Conservation (phyloP, 2,329 filamentous ascomycete species). For the Microdochium trichocladiopsis region DNA sequence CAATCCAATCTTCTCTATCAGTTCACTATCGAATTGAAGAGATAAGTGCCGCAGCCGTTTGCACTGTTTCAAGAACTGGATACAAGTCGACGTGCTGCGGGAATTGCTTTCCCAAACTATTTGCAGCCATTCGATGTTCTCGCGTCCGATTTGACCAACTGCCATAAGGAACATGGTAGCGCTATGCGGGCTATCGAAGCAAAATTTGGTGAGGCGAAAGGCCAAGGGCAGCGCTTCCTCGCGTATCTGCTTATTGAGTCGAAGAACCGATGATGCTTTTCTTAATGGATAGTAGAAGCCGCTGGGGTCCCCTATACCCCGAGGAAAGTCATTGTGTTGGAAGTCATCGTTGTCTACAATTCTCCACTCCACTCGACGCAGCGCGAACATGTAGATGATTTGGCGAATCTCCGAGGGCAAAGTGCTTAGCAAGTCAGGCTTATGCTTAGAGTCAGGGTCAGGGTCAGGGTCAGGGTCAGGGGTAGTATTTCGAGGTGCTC, state of each 20-base stretch:
- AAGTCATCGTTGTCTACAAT: background rate
- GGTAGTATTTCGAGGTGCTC: background rate
- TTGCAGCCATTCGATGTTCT: too few relatives aligned
- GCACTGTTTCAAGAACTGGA: too few relatives aligned
- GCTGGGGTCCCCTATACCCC: background rate
- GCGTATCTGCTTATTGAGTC: background rate
- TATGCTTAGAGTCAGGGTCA: too few relatives aligned
- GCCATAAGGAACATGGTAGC: too few relatives aligned
- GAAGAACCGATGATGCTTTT: too few relatives aligned
- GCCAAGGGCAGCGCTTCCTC: background rate
- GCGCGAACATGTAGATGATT: background rate
- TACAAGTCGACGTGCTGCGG: too few relatives aligned
- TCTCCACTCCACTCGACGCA: background rate
- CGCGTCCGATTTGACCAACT: too few relatives aligned
- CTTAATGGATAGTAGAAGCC: too few relatives aligned
- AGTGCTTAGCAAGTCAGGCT: too few relatives aligned
- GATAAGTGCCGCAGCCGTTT: too few relatives aligned
- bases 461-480: background rate
- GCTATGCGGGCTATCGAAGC: background rate
- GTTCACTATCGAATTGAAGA: too few relatives aligned
- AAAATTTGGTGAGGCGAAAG: background rate
- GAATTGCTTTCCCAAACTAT: background rate
- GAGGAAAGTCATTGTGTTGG: background rate
- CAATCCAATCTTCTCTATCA: too few relatives aligned
- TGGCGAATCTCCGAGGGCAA: background rate